These are phyloP conservation scores for Ascochyta viciae-villosae DNA, from an alignment of 2,329 filamentous ascomycete species.

Conservation along the genomic window DNA sequence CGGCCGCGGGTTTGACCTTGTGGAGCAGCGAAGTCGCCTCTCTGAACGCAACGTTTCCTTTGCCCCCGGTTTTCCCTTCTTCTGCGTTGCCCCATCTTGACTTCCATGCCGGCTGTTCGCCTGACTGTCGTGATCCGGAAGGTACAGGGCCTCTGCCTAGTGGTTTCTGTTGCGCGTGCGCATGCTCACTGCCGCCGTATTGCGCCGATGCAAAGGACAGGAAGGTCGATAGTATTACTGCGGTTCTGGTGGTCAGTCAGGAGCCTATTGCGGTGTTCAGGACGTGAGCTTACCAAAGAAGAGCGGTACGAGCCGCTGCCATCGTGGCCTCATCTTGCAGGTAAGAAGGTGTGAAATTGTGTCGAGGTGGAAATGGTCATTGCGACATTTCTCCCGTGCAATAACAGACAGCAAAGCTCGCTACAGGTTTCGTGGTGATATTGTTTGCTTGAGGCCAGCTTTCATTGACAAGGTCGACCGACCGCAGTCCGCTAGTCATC, in stretches of 20 bases:
- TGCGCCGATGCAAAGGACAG: slow-evolving; percentile 36
- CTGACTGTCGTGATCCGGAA: slow-evolving; percentile 24
- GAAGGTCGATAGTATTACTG: slow-evolving; percentile 45
- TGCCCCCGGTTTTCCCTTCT: slow-evolving; percentile 18
- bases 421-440: slow-evolving; percentile 18
- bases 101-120: slow-evolving; percentile 29
- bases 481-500: slow-evolving; percentile 23
- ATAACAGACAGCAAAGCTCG: slow-evolving; percentile 11
- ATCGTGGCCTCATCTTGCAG: slow-evolving; percentile 44
- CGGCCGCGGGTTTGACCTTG: slow-evolving; percentile 51
- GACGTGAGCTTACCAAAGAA: slow-evolving; percentile 37
- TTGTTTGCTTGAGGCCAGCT: slow-evolving; percentile 46
- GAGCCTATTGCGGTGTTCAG: slow-evolving; percentile 14
- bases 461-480: slow-evolving; percentile 32
- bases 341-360: slow-evolving; percentile 19
- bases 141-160: slow-evolving; percentile 22
- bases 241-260: slow-evolving; percentile 28
- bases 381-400: slow-evolving; percentile 34
- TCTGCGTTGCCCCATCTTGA: slow-evolving; percentile 29
- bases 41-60: slow-evolving; percentile 39
- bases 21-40: slow-evolving; percentile 52
- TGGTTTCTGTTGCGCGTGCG: slow-evolving; percentile 36
- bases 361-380: slow-evolving; percentile 35
- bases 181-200: slow-evolving; percentile 29
- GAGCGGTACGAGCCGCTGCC: slow-evolving; percentile 48